These are phyloP conservation scores for Annulohypoxylon bovei DNA, from an alignment of 495 filamentous ascomycete species.

Conservation along the genomic window DNA sequence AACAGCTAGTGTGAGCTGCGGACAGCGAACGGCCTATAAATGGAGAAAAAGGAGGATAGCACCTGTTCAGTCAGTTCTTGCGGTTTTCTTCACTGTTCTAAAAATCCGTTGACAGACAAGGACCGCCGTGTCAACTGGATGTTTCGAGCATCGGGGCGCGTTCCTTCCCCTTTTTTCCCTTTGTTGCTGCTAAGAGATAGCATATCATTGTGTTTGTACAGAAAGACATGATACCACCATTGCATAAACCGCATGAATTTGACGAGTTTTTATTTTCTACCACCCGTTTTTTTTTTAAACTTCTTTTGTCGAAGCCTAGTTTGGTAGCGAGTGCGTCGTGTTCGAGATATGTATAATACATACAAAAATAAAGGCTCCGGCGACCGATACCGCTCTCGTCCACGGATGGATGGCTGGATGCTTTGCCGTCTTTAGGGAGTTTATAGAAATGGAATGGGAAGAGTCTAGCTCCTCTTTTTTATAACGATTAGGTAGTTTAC, in stretches of 20 bases:
- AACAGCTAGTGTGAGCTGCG: neutral
- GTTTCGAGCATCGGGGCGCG: slow-evolving; percentile 7
- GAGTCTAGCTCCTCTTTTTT: neutral
- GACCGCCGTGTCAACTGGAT: neutral
- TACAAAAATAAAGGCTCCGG: neutral
- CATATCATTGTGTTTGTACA: slow-evolving; percentile 48
- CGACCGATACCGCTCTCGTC: neutral
- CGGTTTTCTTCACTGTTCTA: neutral
- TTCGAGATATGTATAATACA: slow-evolving; percentile 3
- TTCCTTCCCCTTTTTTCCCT: slow-evolving; percentile 30
- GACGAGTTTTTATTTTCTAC: slow-evolving; percentile 27
- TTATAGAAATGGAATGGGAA: slow-evolving; percentile 7
- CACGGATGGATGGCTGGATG: neutral
- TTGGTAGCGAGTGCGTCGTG: neutral
- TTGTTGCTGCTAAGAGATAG: slow-evolving; percentile 32
- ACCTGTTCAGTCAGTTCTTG: neutral
- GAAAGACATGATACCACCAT: slow-evolving; percentile 56
- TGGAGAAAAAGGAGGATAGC: neutral
- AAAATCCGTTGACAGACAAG: neutral
- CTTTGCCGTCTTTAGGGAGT: neutral
- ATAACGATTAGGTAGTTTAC: neutral
- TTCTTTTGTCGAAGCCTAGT: neutral
- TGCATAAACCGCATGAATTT: slow-evolving; percentile 51
- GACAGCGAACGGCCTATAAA: neutral
- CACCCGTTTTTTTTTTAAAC: neutral